phyloP scores from a whole-genome alignment of 441 rosid species.

The Gossypium davidsonii region DNA sequence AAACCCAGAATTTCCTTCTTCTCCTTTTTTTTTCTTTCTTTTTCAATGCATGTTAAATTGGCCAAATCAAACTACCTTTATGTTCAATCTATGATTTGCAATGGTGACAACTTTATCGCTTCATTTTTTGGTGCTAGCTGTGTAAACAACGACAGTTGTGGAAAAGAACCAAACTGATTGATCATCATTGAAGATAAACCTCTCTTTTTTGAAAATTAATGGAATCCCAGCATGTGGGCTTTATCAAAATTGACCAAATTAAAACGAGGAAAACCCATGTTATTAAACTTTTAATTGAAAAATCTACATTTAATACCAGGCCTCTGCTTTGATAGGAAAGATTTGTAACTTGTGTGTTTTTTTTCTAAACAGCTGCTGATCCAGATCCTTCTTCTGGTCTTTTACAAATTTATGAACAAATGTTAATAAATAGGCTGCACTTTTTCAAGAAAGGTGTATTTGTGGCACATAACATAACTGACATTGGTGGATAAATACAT shows the following conservation, averaged over 20 bases:
- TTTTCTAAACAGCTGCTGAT: neutral
- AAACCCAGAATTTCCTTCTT: too few relatives aligned
- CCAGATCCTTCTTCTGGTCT: neutral
- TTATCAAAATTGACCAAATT: neutral
- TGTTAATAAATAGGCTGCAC: neutral
- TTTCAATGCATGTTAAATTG: neutral
- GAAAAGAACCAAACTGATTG: constrained; percentile 10
- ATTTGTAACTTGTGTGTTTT: neutral
- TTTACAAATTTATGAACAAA: neutral
- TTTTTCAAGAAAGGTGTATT: constrained; percentile 18
- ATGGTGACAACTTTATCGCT: neutral
- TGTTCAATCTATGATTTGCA: neutral
- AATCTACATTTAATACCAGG: neutral
- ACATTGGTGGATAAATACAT: constrained; percentile 17
- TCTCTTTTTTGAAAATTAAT: neutral
- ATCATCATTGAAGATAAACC: constrained; percentile 9
- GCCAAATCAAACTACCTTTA: neutral
- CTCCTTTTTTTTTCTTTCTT: neutral
- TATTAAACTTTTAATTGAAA: too few relatives aligned
- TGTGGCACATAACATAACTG: neutral
- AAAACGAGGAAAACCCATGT: neutral
- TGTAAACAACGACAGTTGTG: constrained; percentile 15
- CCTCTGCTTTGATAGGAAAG: neutral
- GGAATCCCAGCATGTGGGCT: neutral
- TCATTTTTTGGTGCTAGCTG: constrained; percentile 10